Percentiles rank a stretch among this genome's conserved stretches.
Conservation (phyloP, 208 protist species). For the Trypanosomatidae sp. region DNA sequence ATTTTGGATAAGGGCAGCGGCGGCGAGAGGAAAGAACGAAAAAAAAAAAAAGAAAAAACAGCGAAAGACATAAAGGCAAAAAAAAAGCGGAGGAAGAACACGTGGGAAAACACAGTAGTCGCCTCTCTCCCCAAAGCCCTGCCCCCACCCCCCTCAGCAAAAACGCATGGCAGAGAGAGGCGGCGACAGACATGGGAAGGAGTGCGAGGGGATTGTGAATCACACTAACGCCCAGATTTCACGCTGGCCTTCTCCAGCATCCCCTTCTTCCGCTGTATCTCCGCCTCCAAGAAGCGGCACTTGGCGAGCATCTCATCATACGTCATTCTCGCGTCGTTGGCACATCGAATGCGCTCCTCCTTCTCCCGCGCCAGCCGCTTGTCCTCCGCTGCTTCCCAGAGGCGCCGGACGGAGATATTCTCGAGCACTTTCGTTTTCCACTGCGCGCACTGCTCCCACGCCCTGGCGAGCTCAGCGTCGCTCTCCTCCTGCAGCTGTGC, state of each 20-base stretch:
- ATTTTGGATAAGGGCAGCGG: background rate
- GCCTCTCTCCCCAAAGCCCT: background rate
- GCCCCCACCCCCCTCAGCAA: background rate
- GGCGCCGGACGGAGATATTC: constrained; percentile 7
- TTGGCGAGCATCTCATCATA: constrained; percentile 73
- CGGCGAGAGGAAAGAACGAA: background rate
- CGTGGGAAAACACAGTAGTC: background rate
- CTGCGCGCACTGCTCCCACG: constrained; percentile 21
- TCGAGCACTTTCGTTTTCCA: constrained; percentile 31
- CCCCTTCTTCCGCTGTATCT: constrained; percentile 66
- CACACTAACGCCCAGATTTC: constrained; percentile 10
- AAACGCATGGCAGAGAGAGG: background rate
- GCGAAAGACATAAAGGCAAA: background rate
- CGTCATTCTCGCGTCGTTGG: constrained; percentile 72
- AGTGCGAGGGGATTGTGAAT: constrained; percentile 5
- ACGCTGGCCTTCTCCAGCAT: constrained; percentile 59
- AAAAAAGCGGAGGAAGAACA: background rate
- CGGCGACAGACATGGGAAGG: constrained; percentile 8
- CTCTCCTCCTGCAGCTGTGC: constrained; percentile 25
- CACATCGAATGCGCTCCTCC: constrained; percentile 62
- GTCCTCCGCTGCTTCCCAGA: constrained; percentile 45
- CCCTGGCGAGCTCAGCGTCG: constrained; percentile 29
- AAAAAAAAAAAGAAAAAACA: background rate
- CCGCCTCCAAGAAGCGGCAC: constrained; percentile 64
- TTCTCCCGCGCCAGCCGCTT: constrained; percentile 66